Base-by-base conservation (phyloP, 106 monocot genomes). In the Dioscorea dumetorum region DNA sequence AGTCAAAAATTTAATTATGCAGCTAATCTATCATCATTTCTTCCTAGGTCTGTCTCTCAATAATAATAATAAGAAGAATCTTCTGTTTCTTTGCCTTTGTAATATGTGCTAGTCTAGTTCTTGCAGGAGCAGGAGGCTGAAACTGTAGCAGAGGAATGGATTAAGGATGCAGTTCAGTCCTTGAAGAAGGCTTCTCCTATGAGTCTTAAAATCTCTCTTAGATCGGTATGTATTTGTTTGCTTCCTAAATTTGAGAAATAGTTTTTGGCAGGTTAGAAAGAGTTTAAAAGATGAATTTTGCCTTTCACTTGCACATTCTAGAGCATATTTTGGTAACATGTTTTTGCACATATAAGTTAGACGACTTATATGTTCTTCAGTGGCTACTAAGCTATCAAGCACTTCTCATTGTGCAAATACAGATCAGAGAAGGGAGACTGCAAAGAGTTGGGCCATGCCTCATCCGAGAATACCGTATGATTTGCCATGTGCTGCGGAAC, bases 161-260 rank as follows among this genome's bases (percentile, higher is more conserved):
- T 87, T 62, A 57, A 48, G 62, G 56, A 28, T 64, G 87, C 93
- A 73, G 75, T 93, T 51, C 74, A 81, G 68, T 92, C 87, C 54
- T 60, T 99, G 53, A 93, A 87, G 76, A 90, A 81, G 70, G 87
- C 99, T 74, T 99, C 99, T 12, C 99, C 99, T 73, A 70, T 66
- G 21, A 93, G 99, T 71, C 87, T 99, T 23, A 93, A 99, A 76
- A 80, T 97, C 68, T 76, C 82, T 70, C 92, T 97, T 64, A 84
- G 79, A 84, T 86, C 78, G 75, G 97, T 97, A 89, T 72, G 67
- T 3, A 50, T 35, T 62, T 65, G 15, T 49, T 24, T 13, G 21
- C 6, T 50, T 66, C 50, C 41, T 41, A 5, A 6, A 41, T 41
- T 41, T 41, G 9, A 0, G 2, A 41, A 8, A 41, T 8, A 10